A percentile compares a stretch with the other conserved stretches of the same genome.
phyloP scores from a whole-genome alignment of 73 alveolate genomes.

The Paramecium biaurelia region DNA sequence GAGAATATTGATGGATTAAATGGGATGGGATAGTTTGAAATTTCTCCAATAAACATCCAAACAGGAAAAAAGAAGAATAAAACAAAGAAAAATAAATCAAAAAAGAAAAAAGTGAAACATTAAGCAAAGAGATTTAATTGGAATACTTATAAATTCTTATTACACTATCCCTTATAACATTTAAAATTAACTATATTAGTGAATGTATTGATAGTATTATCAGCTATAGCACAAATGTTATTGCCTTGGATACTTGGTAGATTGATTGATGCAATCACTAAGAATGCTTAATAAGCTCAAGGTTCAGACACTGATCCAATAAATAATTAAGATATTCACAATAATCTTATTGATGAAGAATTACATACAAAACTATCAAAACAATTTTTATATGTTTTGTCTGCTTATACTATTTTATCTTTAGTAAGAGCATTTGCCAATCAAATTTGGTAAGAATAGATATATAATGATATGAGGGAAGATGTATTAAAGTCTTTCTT shows the following conservation, averaged over 20 bases:
- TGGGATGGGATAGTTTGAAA: neutral
- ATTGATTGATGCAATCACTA: constrained; percentile 27
- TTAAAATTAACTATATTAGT: neutral
- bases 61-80: neutral
- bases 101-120: neutral
- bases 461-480: constrained; percentile 46
- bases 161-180: constrained; percentile 19
- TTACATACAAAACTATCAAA: neutral
- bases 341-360: neutral
- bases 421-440: constrained; percentile 1
- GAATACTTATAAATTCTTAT: constrained; percentile 43
- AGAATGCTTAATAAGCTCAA: neutral
- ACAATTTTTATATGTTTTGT: neutral
- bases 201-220: neutral
- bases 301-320: neutral
- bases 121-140: neutral
- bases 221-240: constrained; percentile 1
- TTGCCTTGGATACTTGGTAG: neutral
- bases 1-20: neutral
- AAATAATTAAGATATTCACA: neutral
- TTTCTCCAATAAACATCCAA: neutral
- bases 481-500: constrained; percentile 34
- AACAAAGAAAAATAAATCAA: neutral
- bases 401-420: neutral
- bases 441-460: constrained; percentile 18